Conservation (phyloP, 345 rosid species). For the Aquilaria sinensis region DNA sequence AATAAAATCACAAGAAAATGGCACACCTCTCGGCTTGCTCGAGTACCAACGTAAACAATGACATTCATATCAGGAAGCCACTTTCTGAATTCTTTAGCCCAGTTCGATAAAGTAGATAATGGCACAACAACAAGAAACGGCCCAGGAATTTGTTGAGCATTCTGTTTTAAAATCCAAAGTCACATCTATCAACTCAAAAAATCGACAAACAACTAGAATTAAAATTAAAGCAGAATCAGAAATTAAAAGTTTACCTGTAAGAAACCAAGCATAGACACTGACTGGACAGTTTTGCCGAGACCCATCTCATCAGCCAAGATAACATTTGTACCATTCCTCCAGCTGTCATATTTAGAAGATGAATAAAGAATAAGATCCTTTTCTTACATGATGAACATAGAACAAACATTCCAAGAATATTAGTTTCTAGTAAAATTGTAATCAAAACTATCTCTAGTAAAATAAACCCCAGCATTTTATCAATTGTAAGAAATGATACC, state of each 20-base stretch:
- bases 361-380: neutral
- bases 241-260: conserved; percentile 58
- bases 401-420: neutral
- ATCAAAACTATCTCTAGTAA: conserved; percentile 8
- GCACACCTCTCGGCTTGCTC: conserved; percentile 98
- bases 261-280: conserved; percentile 98
- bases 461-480: conserved; percentile 6
- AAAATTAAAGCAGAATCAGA: conserved; percentile 5
- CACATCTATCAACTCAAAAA: neutral
- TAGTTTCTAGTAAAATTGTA: neutral
- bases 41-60: conserved; percentile 95
- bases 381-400: neutral
- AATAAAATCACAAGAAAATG: conserved; percentile 1
- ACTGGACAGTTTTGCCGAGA: conserved; percentile 99
- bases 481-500: conserved; percentile 39
- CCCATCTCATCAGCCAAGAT: conserved; percentile 99
- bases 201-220: neutral
- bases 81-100: conserved; percentile 98
- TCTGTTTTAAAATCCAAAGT: conserved; percentile 37
- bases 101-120: conserved; percentile 91
- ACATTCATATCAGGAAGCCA: conserved; percentile 96
- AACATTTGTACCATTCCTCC: conserved; percentile 99
- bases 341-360: conserved; percentile 41
- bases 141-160: conserved; percentile 90
- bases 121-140: conserved; percentile 99